phyloP scores from a whole-genome alignment of 139 green algal species.

The Micractinium sp. region DNA sequence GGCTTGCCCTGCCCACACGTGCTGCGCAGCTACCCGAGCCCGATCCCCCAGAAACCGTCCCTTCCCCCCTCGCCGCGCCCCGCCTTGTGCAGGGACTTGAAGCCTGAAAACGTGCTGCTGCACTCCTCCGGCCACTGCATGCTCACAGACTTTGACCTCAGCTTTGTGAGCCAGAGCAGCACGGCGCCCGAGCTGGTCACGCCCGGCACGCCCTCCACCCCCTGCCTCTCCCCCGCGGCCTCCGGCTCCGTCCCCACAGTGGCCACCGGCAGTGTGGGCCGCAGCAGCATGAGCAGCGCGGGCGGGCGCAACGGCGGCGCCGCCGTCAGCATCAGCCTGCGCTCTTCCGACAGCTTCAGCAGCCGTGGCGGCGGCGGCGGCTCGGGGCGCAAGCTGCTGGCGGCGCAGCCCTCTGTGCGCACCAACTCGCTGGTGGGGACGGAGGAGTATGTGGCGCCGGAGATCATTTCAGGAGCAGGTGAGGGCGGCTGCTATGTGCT shows the following conservation, averaged over 20 bases:
- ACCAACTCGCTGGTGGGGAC: slow-evolving; percentile 95
- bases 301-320: neutral
- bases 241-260: neutral
- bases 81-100: slow-evolving; percentile 81
- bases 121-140: slow-evolving; percentile 88
- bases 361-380: neutral
- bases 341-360: neutral
- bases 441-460: slow-evolving; percentile 87
- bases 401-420: slow-evolving; percentile 74
- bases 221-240: neutral
- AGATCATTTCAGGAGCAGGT: slow-evolving; percentile 77
- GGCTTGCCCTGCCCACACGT: neutral
- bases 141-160: slow-evolving; percentile 99
- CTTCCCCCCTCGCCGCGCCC: neutral
- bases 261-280: neutral
- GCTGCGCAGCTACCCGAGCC: neutral
- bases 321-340: neutral
- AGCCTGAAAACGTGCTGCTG: slow-evolving; percentile 99
- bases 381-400: slow-evolving; percentile 14
- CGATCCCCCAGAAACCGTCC: neutral
- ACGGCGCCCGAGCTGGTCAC: neutral
- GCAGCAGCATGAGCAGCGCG: neutral
- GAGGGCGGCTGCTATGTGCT: neutral
- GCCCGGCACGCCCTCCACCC: neutral
- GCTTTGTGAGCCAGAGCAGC: neutral